These are phyloP conservation scores for Lasiosphaeria ovina DNA, from an alignment of 495 filamentous ascomycete genomes.

Conservation along the genomic window DNA sequence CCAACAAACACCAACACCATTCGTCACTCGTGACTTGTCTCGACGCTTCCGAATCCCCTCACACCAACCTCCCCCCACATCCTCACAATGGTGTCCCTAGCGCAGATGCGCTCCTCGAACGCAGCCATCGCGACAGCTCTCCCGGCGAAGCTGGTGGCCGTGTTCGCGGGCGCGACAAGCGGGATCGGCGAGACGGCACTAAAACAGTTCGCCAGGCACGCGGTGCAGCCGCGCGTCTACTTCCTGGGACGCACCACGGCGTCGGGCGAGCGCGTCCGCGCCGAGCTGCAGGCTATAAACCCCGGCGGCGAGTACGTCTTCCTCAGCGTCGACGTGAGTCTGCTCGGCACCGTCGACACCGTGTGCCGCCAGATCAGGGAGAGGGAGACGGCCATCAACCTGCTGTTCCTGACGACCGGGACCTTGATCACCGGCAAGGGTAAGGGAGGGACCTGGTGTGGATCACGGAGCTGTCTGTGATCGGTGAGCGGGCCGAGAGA, in stretches of 20 bases:
- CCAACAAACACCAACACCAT: too few species aligned
- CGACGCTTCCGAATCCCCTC: too few species aligned
- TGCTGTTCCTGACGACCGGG: conserved; percentile 59
- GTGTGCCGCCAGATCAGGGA: conserved; percentile 55
- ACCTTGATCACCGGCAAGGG: conserved; percentile 34
- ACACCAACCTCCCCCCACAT: too few species aligned
- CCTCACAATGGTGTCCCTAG: conserved; percentile 35
- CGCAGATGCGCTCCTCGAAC: conserved; percentile 40
- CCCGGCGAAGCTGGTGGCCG: conserved; percentile 47
- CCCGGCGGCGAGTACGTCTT: conserved; percentile 53
- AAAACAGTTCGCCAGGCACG: conserved; percentile 52
- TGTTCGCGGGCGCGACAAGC: conserved; percentile 64
- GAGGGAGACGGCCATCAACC: conserved; percentile 47
- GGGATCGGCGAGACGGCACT: conserved; percentile 63
- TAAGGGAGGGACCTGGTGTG: not conserved
- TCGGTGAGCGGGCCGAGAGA: not conserved
- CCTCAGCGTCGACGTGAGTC: conserved; percentile 53
- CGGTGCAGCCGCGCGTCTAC: conserved; percentile 39
- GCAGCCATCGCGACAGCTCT: conserved; percentile 34
- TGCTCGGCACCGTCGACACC: conserved; percentile 59
- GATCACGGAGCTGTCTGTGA: not conserved
- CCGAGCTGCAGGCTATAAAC: conserved; percentile 48
- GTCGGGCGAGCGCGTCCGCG: conserved; percentile 42
- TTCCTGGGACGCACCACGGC: conserved; percentile 47
- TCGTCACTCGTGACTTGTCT: too few species aligned